Conservation (phyloP, 78 protist species). For the Fonticula alba region DNA sequence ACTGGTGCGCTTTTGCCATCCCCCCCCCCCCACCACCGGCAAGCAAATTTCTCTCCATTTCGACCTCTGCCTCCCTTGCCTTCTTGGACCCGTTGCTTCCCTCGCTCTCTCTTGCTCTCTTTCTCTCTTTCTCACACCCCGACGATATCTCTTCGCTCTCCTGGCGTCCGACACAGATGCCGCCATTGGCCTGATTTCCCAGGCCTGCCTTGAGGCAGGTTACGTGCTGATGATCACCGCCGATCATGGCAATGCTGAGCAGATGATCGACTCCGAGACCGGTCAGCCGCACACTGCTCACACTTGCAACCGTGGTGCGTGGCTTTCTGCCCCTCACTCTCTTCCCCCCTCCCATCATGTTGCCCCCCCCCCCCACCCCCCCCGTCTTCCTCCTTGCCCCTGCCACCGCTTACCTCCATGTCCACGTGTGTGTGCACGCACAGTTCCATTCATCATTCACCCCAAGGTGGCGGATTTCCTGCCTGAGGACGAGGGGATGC, state of each 20-base stretch:
- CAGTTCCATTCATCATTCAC: not conserved
- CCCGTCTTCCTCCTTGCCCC: not conserved
- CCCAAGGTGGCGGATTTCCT: not conserved
- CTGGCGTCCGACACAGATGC: not conserved
- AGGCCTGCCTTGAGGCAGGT: slow-evolving; percentile 9
- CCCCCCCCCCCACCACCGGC: too few species aligned
- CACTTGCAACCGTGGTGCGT: slow-evolving; percentile 4
- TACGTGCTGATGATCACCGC: slow-evolving; percentile 8
- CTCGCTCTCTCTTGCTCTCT: too few species aligned
- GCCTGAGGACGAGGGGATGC: not conserved
- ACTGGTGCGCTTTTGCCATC: not conserved
- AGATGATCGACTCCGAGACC: not conserved
- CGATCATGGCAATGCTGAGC: slow-evolving; percentile 20
- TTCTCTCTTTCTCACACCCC: not conserved
- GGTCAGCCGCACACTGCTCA: slow-evolving; percentile 17
- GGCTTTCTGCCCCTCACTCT: too few species aligned
- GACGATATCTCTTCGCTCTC: not conserved
- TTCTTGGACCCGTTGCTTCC: not conserved
- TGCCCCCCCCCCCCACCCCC: too few species aligned
- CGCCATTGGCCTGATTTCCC: slow-evolving; percentile 6
- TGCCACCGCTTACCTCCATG: too few species aligned
- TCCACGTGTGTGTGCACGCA: not conserved
- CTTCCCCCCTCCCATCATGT: not conserved
- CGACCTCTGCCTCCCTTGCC: too few species aligned
- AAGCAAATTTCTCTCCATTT: too few species aligned